Evolutionary conservation across 306 rosid genomes (phyloP), one percentile per base, ranked within the genome.

Genomic region (Trifolium dubium): DNA sequence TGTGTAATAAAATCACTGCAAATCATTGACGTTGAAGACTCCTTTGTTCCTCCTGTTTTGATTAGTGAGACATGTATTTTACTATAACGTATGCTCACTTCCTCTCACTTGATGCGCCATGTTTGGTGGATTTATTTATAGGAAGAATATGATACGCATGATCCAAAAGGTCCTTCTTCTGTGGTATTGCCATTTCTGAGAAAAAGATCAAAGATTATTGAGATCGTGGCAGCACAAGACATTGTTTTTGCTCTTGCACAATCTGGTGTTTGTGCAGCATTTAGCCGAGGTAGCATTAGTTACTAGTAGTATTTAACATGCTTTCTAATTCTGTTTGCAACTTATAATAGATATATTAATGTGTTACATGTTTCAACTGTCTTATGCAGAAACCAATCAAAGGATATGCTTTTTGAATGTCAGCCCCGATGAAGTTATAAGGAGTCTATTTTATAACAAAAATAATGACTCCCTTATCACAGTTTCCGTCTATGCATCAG

Each of bases 391-490:
- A 86, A 87, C 89, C 66, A 90, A 95, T 79, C 86, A 88, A 85
- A 78, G 96, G 87, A 90, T 95, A 88, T 95, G 98, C 86, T 95
- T 95, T 80, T 81, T 95, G 84, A 95, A 95, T 44, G 96, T 95
- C 75, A 95, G 98, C 78, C 97, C 97, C 2, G 99, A 95, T 73
- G 98, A 95, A 89, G 99, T 95, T 70, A 95, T 95, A 81, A 85
- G 99, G 77, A 95, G 97, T 81, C 84, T 95, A 80, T 95, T 95
- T 82, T 95, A 95, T 73, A 95, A 95, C 79, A 95, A 92, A 81
- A 92, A 95, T 81, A 95, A 95, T 68, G 98, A 95, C 79, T 95
- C 99, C 4, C 99, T 95, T 75, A 92, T 95, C 89, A 95, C 99
- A 44, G 99, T 92, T 78, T 95, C 99, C 34, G 99, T 95, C 64